Conservation (phyloP, 2,329 filamentous ascomycete species). For the Pestalotiopsis fici region DNA sequence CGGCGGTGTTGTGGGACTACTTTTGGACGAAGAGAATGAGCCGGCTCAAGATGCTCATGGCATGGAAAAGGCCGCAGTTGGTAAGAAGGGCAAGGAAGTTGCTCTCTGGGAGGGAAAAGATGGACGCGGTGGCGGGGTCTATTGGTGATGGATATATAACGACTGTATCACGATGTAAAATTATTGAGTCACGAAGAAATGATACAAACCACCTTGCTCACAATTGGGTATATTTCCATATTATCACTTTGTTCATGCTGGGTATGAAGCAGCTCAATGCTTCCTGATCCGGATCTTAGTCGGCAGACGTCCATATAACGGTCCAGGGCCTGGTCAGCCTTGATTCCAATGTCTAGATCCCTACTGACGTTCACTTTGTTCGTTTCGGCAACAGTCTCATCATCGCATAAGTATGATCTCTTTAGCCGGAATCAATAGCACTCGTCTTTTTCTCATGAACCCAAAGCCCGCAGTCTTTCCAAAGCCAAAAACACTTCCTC, state of each 20-base stretch:
- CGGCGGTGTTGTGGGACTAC: constrained; percentile 51
- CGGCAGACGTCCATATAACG: too few species aligned
- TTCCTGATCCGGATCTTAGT: neutral
- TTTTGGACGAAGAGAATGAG: constrained; percentile 39
- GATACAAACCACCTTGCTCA: neutral
- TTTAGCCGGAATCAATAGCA: neutral
- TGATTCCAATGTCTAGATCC: neutral
- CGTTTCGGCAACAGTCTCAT: neutral
- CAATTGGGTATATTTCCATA: neutral
- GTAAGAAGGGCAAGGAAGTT: constrained; percentile 6
- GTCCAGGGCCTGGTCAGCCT: too few species aligned
- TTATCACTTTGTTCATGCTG: neutral
- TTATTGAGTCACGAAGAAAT: neutral
- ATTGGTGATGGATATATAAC: constrained; percentile 44
- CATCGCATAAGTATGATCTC: neutral
- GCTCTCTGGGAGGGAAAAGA: constrained; percentile 41
- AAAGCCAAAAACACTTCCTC: constrained; percentile 16
- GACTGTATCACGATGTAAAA: too few species aligned
- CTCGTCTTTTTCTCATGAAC: neutral
- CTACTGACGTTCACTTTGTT: neutral
- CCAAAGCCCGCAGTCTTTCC: neutral
- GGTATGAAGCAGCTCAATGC: neutral
- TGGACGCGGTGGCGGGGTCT: constrained; percentile 37
- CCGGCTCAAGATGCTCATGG: constrained; percentile 17
- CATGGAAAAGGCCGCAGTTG: constrained; percentile 19